A percentile compares a stretch with the other conserved stretches of the same genome.
Conservation (phyloP, 495 filamentous ascomycete species). For the Penicillium bialowiezense region DNA sequence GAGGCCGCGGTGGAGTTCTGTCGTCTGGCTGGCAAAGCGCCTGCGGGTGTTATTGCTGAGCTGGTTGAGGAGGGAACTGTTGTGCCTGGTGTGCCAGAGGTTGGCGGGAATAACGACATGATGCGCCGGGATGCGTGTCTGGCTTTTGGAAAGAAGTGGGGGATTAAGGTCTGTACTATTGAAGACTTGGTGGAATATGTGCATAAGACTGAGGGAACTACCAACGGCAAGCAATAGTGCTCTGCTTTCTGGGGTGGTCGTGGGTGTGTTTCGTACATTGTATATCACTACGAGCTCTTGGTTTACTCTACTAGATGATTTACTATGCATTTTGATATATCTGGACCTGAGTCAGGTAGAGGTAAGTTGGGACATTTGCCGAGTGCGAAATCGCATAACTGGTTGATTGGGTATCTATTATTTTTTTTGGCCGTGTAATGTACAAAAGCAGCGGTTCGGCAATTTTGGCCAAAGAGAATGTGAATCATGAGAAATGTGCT, state of each 20-base stretch:
- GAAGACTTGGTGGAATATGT: constrained; percentile 81
- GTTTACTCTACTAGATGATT: constrained; percentile 21
- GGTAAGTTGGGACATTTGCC: not conserved
- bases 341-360: not conserved
- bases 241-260: constrained; percentile 11
- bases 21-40: constrained; percentile 68
- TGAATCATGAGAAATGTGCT: not conserved
- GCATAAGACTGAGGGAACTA: constrained; percentile 49
- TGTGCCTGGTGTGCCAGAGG: constrained; percentile 57
- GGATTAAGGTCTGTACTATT: constrained; percentile 91
- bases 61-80: constrained; percentile 75
- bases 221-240: constrained; percentile 37
- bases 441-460: constrained; percentile 6
- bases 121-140: constrained; percentile 90
- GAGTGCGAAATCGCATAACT: not conserved
- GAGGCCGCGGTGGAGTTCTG: constrained; percentile 91
- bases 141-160: constrained; percentile 83
- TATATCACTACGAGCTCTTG: constrained; percentile 17
- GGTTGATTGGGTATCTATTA: constrained; percentile 32
- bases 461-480: not conserved
- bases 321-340: not conserved
- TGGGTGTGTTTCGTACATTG: constrained; percentile 11
- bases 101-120: constrained; percentile 69
- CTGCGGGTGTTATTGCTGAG: constrained; percentile 81
- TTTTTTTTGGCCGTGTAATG: constrained; percentile 20